phyloP scores from a whole-genome alignment of 1,284 basidiomycete genomes.

The Cryptococcus amylolentus region DNA sequence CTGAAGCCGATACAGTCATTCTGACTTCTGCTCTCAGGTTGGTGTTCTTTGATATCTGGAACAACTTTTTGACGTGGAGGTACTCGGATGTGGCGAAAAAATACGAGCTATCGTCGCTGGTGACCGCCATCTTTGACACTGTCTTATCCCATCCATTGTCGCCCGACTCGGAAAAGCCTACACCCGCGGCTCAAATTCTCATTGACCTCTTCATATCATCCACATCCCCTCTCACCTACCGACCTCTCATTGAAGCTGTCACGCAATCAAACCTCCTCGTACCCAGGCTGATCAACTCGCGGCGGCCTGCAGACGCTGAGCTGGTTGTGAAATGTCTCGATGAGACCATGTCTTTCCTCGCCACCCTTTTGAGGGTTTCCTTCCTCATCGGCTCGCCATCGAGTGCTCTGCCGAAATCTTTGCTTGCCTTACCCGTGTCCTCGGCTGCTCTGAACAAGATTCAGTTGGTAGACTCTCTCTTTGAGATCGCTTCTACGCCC shows the following conservation, averaged over 20 bases:
- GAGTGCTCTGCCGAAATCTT: slow-evolving; percentile 27
- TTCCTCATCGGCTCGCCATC: slow-evolving; percentile 17
- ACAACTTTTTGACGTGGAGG: slow-evolving; percentile 37
- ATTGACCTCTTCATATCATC: slow-evolving; percentile 35
- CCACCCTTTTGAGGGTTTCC: slow-evolving; percentile 29
- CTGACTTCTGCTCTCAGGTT: slow-evolving; percentile 36
- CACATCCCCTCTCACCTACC: slow-evolving; percentile 37
- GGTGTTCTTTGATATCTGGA: slow-evolving; percentile 35
- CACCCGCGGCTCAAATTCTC: slow-evolving; percentile 27
- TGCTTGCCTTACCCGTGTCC: slow-evolving; percentile 24
- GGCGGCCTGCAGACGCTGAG: slow-evolving; percentile 27
- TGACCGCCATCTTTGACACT: slow-evolving; percentile 29
- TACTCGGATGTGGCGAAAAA: slow-evolving; percentile 33
- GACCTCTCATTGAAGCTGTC: slow-evolving; percentile 38
- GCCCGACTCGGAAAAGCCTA: slow-evolving; percentile 14
- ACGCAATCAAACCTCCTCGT: slow-evolving; percentile 28
- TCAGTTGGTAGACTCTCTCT: slow-evolving; percentile 34
- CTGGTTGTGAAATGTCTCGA: slow-evolving; percentile 29
- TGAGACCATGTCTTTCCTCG: slow-evolving; percentile 25
- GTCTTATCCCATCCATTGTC: slow-evolving; percentile 32
- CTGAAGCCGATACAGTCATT: slow-evolving; percentile 20
- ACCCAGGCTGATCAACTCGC: slow-evolving; percentile 20
- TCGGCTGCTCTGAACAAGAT: slow-evolving; percentile 20
- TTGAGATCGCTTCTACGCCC: slow-evolving; percentile 28
- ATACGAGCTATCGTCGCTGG: slow-evolving; percentile 29